Evolutionary conservation across 2,329 filamentous ascomycete species (phyloP).

Genomic region (Nothopassalora personata): DNA sequence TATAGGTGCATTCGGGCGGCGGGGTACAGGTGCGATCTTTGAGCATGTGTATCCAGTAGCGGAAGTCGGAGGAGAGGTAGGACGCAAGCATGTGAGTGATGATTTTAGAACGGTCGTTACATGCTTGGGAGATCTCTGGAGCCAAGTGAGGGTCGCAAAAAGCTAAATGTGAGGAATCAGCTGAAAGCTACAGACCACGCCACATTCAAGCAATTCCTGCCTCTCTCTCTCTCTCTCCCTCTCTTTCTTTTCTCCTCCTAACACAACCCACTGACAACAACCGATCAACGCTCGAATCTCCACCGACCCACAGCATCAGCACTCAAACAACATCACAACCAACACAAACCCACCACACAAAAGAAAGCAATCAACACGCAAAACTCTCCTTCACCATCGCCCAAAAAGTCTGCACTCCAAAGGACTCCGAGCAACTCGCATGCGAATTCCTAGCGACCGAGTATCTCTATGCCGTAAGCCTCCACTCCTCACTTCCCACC

Average conservation of each 20-base stretch:
- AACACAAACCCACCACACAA: not conserved
- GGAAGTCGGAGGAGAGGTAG: not conserved
- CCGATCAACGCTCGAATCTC: not conserved
- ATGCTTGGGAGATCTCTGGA: not conserved
- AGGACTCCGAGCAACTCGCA: conserved; percentile 20
- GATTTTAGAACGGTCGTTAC: not conserved
- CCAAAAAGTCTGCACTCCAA: conserved; percentile 15
- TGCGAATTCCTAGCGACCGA: conserved; percentile 15
- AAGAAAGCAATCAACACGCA: not conserved
- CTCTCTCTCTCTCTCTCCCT: not conserved
- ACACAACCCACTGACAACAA: not conserved
- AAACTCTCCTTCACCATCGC: conserved; percentile 17
- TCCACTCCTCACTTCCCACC: not conserved
- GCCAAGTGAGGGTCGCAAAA: not conserved
- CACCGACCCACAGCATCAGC: not conserved
- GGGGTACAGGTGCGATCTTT: not conserved
- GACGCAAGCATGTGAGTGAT: not conserved
- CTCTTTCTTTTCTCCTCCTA: not conserved
- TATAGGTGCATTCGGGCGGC: not conserved
- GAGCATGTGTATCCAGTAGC: not conserved
- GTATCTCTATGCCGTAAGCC: not conserved
- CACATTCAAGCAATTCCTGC: not conserved
- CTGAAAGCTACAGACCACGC: not conserved
- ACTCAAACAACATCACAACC: not conserved
- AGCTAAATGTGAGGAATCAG: not conserved